Base-by-base conservation (phyloP, 2,329 filamentous ascomycete genomes). In the Apiospora malaysiana region DNA sequence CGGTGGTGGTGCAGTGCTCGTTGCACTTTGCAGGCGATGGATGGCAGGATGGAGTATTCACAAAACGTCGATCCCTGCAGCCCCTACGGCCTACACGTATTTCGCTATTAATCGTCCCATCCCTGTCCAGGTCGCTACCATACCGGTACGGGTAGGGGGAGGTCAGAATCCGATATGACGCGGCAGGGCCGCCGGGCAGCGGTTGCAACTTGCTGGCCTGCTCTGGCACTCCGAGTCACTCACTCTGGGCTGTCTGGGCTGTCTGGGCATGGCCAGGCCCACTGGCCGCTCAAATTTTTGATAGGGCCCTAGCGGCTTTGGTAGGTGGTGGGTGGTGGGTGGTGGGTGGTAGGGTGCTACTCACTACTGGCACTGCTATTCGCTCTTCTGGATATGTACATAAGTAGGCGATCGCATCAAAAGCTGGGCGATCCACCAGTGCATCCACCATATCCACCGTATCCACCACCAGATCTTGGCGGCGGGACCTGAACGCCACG, bases 221-320 rank as follows among this genome's bases (percentile, higher is more conserved):
- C 40, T 63, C 51, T 63, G 51, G 68, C 59, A 56, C 68, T 45
- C 47, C 49, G 21, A 51, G 27, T 27, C 32, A 6, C 32, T 32
- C 32, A 40, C 32, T 32, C 45, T 37, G 49, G 46, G 40, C 40
- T 14, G 10, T 43, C 27, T 14, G 37, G 21, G 10, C 23, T 42
- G n/a, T 47, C 45, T 27, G 47, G 67, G 65, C 69, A 25, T 47
- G 46, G 42, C 42, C 23, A 21, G 69, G 47, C 40, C 69, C 69
- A 70, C 69, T n/a, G 47, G 21, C 47, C 37, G 69, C 47, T 70
- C 69, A 68, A 68, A 46, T 70, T 70, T 67, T 68, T 70, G 69
- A 70, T 68, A 70, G 69, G 32, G 3, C 6, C 32, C 6, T 32
- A 32, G 32, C 32, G 6, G 32, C 32, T 6, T n/a, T n/a, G n/a